These are phyloP conservation scores for Rutidosis leptorrhynchoides DNA, from an alignment of 129 eudicot genomes.

Conservation along the genomic window DNA sequence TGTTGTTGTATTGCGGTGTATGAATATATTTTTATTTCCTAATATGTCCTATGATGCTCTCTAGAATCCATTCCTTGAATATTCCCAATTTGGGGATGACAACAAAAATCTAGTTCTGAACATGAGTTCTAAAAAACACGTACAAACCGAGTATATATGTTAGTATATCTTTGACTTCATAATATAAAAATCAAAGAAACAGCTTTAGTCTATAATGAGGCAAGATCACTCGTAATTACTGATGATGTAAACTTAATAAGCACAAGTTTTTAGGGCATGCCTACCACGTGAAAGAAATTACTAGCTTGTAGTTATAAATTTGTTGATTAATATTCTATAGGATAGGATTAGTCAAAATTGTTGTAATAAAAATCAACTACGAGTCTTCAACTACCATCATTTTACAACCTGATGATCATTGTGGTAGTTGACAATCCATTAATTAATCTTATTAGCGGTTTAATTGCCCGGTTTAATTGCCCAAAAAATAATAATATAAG, in stretches of 20 bases:
- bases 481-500: too few relatives aligned
- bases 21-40: too few relatives aligned
- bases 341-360: constrained; percentile 22
- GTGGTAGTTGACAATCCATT: constrained; percentile 19
- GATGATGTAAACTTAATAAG: constrained; percentile 1
- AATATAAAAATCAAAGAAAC: constrained; percentile 19
- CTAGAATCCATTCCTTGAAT: too few relatives aligned
- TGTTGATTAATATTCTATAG: too few relatives aligned
- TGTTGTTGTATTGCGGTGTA: too few relatives aligned
- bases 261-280: constrained; percentile 11
- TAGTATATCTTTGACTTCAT: constrained; percentile 22
- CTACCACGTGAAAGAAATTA: constrained; percentile 32
- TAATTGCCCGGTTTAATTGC: too few relatives aligned
- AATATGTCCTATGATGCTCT: not conserved
- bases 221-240: constrained; percentile 28
- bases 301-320: too few relatives aligned
- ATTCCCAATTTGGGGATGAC: constrained; percentile 1
- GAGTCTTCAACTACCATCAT: not conserved
- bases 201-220: constrained; percentile 22
- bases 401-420: constrained; percentile 4
- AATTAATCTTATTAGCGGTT: not conserved
- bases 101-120: not conserved
- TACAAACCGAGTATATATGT: constrained; percentile 7
- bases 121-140: too few relatives aligned
- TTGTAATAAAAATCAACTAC: constrained; percentile 17